Evolutionary conservation across 78 protist species (phyloP).

Genomic region (Dictyostelium firmibasis): DNA sequence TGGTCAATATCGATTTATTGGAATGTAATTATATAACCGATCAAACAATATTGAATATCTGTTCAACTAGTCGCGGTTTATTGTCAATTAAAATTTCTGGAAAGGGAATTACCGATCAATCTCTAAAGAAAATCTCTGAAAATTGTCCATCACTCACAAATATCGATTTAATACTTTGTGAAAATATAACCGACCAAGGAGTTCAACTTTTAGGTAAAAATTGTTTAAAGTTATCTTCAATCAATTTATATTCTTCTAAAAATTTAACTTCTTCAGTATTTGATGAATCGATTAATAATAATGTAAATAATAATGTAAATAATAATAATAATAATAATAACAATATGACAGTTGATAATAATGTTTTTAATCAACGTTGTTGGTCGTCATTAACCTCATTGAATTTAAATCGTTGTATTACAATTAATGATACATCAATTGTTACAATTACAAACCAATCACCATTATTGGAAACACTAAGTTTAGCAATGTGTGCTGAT

Average conservation of each 20-base stretch:
- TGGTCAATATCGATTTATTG: constrained; percentile 32
- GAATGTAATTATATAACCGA: constrained; percentile 53
- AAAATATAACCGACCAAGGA: constrained; percentile 54
- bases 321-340: background rate
- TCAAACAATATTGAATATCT: background rate
- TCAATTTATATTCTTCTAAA: constrained; percentile 50
- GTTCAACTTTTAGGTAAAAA: constrained; percentile 6
- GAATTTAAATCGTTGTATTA: constrained; percentile 52
- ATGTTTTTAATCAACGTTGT: background rate
- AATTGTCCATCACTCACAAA: background rate
- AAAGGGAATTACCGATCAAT: constrained; percentile 27
- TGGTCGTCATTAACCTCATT: constrained; percentile 3
- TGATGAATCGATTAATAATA: background rate
- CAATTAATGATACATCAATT: constrained; percentile 26
- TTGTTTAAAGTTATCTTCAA: background rate
- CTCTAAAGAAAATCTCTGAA: constrained; percentile 12
- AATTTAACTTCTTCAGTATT: constrained; percentile 15
- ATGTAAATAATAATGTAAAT: background rate
- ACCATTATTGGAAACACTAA: constrained; percentile 24
- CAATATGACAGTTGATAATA: background rate
- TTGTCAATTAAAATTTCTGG: constrained; percentile 24
- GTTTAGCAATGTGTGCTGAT: constrained; percentile 50
- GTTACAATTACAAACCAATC: constrained; percentile 27
- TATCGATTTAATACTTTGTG: constrained; percentile 29
- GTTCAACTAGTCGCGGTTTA: constrained; percentile 1